A percentile compares a stretch with the other conserved stretches of the same genome.
Evolutionary conservation across 2,329 filamentous ascomycete species (phyloP).

Genomic region (Monosporascus ibericus): DNA sequence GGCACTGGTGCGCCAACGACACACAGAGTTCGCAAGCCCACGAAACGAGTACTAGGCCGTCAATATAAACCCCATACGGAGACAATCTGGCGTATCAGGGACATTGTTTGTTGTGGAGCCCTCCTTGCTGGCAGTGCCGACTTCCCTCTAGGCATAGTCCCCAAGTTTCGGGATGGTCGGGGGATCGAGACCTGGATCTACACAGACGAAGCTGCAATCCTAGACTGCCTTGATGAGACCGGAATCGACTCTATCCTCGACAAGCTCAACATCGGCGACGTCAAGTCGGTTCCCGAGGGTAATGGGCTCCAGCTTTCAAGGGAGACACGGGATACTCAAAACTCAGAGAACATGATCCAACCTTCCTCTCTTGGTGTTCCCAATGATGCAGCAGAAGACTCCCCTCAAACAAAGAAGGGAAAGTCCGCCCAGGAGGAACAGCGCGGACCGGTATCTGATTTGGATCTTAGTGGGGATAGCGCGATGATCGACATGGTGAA

Average conservation of each 20-base stretch:
- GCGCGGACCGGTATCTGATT: constrained; percentile 12
- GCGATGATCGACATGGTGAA: constrained; percentile 39
- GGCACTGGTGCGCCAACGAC: constrained; percentile 22
- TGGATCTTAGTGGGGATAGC: constrained; percentile 25
- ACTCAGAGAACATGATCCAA: not conserved
- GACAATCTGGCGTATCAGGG: constrained; percentile 40
- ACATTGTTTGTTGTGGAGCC: constrained; percentile 42
- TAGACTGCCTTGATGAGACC: constrained; percentile 10
- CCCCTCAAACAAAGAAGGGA: constrained; percentile 6
- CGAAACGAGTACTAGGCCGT: constrained; percentile 25
- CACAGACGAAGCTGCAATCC: constrained; percentile 11
- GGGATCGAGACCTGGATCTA: constrained; percentile 20
- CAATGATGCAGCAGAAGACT: not conserved
- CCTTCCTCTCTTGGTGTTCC: constrained; percentile 2
- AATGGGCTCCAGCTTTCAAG: constrained; percentile 1
- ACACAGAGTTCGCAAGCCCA: constrained; percentile 33
- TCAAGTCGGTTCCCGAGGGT: constrained; percentile 5
- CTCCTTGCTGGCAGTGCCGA: constrained; percentile 36
- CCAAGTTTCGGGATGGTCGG: constrained; percentile 10
- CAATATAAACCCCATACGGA: constrained; percentile 29
- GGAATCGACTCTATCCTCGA: constrained; percentile 16
- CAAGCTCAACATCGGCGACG: constrained; percentile 15
- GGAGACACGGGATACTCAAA: not conserved
- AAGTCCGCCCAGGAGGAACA: constrained; percentile 7
- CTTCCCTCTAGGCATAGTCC: constrained; percentile 31